phyloP scores from a whole-genome alignment of 1,284 basidiomycete genomes.

The Moesziomyces antarcticus region DNA sequence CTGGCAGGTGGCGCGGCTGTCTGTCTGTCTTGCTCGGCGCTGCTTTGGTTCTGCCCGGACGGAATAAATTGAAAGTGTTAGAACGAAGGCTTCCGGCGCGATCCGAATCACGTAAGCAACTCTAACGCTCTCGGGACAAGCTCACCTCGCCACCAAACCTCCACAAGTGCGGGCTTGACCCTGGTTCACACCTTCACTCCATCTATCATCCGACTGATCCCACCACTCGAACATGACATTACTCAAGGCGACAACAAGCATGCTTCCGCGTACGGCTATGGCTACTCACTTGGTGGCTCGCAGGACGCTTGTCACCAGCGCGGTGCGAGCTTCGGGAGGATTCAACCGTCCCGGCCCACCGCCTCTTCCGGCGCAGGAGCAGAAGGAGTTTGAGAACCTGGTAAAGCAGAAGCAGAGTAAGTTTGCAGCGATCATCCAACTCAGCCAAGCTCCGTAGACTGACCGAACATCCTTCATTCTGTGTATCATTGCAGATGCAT shows the following conservation, averaged over 20 bases:
- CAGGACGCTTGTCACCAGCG: conserved; percentile 19
- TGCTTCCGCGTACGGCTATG: not conserved
- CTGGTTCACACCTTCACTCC: not conserved
- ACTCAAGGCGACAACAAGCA: conserved; percentile 1
- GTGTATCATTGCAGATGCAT: conserved; percentile 15
- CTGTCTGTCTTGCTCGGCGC: no score
- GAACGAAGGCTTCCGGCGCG: conserved; percentile 1
- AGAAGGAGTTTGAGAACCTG: conserved; percentile 69
- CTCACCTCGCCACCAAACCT: conserved; percentile 23
- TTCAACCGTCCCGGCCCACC: conserved; percentile 68
- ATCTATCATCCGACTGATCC: not conserved
- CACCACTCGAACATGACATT: conserved; percentile 8
- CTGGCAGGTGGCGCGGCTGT: no score
- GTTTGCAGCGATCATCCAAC: conserved; percentile 14
- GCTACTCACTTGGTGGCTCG: conserved; percentile 5
- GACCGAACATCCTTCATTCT: not conserved
- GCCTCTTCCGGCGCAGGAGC: conserved; percentile 67
- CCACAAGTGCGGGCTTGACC: no score
- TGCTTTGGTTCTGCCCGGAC: no score
- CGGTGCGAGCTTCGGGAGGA: conserved; percentile 2
- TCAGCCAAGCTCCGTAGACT: not conserved
- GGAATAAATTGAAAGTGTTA: not conserved
- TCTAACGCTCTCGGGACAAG: conserved; percentile 4
- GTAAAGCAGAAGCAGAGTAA: conserved; percentile 65
- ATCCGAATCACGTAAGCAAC: conserved; percentile 35